Evolutionary conservation across 345 rosid genomes (phyloP), one percentile per base, ranked within the genome.

Genomic region (Hypericum perforatum): DNA sequence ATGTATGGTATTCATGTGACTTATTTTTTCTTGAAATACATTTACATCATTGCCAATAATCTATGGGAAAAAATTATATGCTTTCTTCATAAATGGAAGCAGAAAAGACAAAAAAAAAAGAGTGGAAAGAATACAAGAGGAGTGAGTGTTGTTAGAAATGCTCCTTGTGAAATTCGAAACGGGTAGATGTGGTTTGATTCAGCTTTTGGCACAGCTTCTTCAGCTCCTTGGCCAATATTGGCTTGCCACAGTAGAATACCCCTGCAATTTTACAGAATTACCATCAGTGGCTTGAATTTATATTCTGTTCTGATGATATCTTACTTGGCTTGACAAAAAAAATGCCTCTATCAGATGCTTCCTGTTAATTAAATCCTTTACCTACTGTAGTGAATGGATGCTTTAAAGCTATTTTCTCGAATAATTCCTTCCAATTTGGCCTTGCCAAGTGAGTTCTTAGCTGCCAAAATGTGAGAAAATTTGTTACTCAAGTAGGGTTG

Each of bases 391-490:
- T 71, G 59, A 71, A 64, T 9, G 89, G 96, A 75, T 92, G 95
- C 71, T 88, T 88, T 45, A 78, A 68, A 16, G 95, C 86, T 71
- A 88, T 66, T 70, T 70, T 92, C 58, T 65, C 67, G 55, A 88
- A 85, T 47, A 92, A 96, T 60, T 88, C 94, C 65, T 61, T 85
- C 98, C 98, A 88, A 57, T 92, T 74, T 7, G 98, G 98, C 70
- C 96, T 85, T 38, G 97, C 97, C 63, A 92, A 88, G 65, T 92
- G 98, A 45, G 97, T 92, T 62, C 94, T 76, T 44, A 88, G 95
- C 98, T 92, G 82, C 59, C 32, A 70, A 9, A 16, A 61, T 56
- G 53, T 6, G 37, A 7, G 43, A 50, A 22, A 22, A 22, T 22
- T 22, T 22, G 8, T 16, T 16, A 38, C 14, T 15, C 9, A 32